phyloP scores from a whole-genome alignment of 2,329 filamentous ascomycete genomes.

The Diaporthe ampelina region DNA sequence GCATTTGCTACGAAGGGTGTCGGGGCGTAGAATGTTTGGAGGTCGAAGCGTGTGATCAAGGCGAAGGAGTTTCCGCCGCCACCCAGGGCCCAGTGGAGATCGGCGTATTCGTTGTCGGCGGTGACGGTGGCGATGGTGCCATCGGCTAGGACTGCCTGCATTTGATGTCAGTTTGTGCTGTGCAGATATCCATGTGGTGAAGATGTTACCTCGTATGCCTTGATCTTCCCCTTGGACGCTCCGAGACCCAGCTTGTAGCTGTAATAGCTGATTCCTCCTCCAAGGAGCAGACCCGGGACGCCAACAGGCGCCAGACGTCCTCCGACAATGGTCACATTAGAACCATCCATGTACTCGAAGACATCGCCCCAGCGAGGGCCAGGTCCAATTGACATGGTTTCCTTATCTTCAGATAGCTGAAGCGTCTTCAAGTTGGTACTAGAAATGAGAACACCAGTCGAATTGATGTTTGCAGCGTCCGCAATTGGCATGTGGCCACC shows the following conservation, averaged over 20 bases:
- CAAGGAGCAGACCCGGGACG: constrained; percentile 49
- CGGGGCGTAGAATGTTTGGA: constrained; percentile 42
- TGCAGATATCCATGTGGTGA: background rate
- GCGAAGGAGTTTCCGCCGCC: constrained; percentile 49
- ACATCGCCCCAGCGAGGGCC: constrained; percentile 50
- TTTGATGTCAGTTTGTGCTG: background rate
- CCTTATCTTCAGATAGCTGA: constrained; percentile 47
- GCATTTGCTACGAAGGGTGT: constrained; percentile 15
- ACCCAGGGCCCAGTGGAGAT: constrained; percentile 49
- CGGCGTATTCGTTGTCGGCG: constrained; percentile 45
- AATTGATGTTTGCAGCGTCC: constrained; percentile 45
- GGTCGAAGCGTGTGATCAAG: constrained; percentile 50
- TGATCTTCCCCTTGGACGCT: constrained; percentile 14
- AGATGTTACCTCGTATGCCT: constrained; percentile 10
- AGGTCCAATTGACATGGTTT: constrained; percentile 49
- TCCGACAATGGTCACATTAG: constrained; percentile 46
- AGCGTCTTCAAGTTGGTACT: constrained; percentile 52
- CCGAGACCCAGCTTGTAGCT: constrained; percentile 24
- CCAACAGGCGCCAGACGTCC: constrained; percentile 49
- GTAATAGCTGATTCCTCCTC: constrained; percentile 53
- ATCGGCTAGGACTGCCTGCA: constrained; percentile 45
- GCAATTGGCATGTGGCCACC: constrained; percentile 50
- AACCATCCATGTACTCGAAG: constrained; percentile 47
- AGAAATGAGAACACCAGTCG: constrained; percentile 52
- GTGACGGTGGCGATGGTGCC: constrained; percentile 47